phyloP scores from a whole-genome alignment of 352 stramenopile species.

The Pythium phragmiticola region DNA sequence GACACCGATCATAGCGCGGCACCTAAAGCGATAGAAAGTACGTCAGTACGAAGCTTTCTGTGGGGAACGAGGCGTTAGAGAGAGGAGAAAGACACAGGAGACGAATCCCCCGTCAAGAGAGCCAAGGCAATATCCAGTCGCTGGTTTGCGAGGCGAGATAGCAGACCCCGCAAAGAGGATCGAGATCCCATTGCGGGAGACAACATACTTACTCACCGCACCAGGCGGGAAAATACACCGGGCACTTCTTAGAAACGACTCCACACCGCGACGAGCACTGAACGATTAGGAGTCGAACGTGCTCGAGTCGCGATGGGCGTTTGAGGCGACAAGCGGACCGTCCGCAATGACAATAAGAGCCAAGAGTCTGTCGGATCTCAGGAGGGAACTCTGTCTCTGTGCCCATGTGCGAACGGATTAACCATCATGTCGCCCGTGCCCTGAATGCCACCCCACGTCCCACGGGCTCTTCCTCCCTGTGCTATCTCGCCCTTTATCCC shows the following conservation, averaged over 20 bases:
- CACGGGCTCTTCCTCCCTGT: no score
- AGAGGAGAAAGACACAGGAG: slow-evolving; percentile 5
- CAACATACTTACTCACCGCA: slow-evolving; percentile 86
- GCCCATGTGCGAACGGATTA: no score
- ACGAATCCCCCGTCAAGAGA: slow-evolving; percentile 14
- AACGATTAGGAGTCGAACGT: neutral
- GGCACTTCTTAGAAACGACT: slow-evolving; percentile 12
- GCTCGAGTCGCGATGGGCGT: neutral
- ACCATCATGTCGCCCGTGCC: slow-evolving; percentile 29
- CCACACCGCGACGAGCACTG: slow-evolving; percentile 1
- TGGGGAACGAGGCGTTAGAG: neutral
- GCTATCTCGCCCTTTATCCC: no score
- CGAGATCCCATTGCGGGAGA: neutral
- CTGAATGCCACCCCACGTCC: slow-evolving; percentile 8
- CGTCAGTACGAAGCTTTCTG: slow-evolving; percentile 27
- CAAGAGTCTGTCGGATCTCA: slow-evolving; percentile 7
- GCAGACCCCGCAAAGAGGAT: slow-evolving; percentile 1
- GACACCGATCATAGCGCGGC: slow-evolving; percentile 96
- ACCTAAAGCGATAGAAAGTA: slow-evolving; percentile 55
- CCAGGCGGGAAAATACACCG: slow-evolving; percentile 56
- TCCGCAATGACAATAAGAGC: no score
- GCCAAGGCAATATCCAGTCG: slow-evolving; percentile 8
- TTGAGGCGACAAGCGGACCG: no score
- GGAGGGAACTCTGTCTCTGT: neutral
- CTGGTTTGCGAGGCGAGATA: slow-evolving; percentile 22